phyloP scores from a whole-genome alignment of 495 filamentous ascomycete species.

The Aspergillus leporis region DNA sequence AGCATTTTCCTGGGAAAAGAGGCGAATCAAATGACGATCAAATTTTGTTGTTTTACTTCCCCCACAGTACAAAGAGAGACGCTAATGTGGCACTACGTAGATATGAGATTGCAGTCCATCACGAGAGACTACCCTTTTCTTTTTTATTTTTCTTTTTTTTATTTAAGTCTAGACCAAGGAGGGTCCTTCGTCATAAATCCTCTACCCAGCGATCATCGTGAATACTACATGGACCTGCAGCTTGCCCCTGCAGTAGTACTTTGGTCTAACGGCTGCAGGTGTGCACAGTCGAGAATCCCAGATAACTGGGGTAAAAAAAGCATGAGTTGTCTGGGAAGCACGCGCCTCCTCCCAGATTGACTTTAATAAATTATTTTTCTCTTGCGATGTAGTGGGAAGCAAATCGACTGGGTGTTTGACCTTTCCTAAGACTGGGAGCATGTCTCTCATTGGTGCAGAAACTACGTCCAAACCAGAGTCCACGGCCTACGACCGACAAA shows the following conservation, averaged over 20 bases:
- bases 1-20: conserved; percentile 5
- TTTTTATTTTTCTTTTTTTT: background rate
- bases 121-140: background rate
- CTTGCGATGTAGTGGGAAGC: background rate
- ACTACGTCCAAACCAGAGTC: background rate
- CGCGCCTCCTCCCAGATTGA: background rate
- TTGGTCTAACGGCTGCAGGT: background rate
- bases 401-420: background rate
- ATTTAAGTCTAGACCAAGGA: background rate
- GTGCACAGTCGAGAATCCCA: background rate
- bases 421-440: background rate
- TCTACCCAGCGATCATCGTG: background rate
- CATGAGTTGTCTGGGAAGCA: background rate
- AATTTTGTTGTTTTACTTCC: background rate
- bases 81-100: background rate
- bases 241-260: background rate
- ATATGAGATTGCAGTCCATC: background rate
- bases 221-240: background rate
- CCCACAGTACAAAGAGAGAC: background rate
- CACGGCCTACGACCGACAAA: background rate
- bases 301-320: background rate
- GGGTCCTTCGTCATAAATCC: background rate
- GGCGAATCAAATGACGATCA: background rate
- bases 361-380: background rate
- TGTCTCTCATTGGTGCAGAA: background rate